Evolutionary conservation across 208 protist genomes (phyloP), one percentile per base, ranked within the genome.

Genomic region (Leptomonas seymouri): DNA sequence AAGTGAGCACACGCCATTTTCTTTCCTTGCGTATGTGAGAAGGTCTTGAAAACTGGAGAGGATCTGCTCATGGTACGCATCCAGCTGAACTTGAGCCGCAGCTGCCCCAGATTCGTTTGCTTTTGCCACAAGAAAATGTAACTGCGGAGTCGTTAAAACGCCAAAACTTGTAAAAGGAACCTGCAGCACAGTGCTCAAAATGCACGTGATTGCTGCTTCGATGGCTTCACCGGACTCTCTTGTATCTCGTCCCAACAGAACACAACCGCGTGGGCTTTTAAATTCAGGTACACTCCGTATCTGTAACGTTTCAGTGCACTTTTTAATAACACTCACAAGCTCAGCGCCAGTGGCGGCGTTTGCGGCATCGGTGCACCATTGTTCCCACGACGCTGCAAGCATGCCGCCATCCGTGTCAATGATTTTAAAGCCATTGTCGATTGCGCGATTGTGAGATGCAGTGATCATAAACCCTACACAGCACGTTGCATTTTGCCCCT

Each of bases 391-490:
- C 6, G 67, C 25, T 0, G 56, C 62, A 31, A 97, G 77, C 90
- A 96, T 97, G 0, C 81, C 85, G 28, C 88, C 93, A 48, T 92
- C 74, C 0, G 61, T 31, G 57, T 97, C 93, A 39, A 97, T 88
- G 30, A 97, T 82, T 74, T 97, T 97, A 44, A 97, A 78, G 16
- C 93, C 93, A 49, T 97, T 97, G 65, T 97, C 93, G 0, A 28
- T 21, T 7, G 75, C 64, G 12, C 89, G 90, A 71, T 97, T 97
- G 74, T 97, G 93, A 21, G 87, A 94, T 12, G 93, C 93, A 1
- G 90, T 96, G 20, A 96, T 71, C 73, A 96, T 90, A n/a, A 95
- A 71, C 0, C 93, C 93, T 4, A 89, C 79, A 25, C 39, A 59
- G 36, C 56, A 72, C 0, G 66, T 25, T 27, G 41, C 41, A 6